Evolutionary conservation across 2,329 filamentous ascomycete genomes (phyloP), one percentile per base, ranked within the genome.

Genomic region (Claviceps pazoutovae): DNA sequence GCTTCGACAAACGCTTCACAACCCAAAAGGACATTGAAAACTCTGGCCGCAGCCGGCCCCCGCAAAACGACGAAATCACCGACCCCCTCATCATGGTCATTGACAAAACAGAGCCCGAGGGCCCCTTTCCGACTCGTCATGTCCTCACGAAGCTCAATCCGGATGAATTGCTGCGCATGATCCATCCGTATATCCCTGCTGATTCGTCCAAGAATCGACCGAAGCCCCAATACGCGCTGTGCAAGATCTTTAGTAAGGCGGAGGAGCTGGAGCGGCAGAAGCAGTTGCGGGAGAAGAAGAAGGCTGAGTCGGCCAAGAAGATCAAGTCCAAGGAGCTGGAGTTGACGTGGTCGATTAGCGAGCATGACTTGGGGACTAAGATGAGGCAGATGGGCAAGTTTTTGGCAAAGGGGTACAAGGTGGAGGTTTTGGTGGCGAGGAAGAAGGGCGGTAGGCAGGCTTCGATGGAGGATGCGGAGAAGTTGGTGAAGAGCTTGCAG

Each of bases 291-390:
- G 67, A 72, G 55, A 71, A 68, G 56, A 69, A 70, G 55, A 66
- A 68, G 59, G 71, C 63, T 57, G 70, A 34, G 3, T 34, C 70
- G 53, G 58, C 59, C 59, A 61, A 68, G 55, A 64, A 66, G 57
- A 54, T 69, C 38, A 74, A 72, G 57, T 63, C 67, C 16, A 96
- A 96, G 70, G 83, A 84, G 62, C 66, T 96, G n/a, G 90, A 96
- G 69, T 60, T 97, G 59, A 91, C 88, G 66, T 97, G 90, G 90
- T 82, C 84, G 37, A 94, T 95, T 61, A 82, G 82, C 55, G 62
- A 67, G 13, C 78, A 91, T 62, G 90, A 96, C 70, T 66, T 95
- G 50, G 69, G 69, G n/a, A 83, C 86, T 64, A 79, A 83, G 62
- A 64, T 93, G 65, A 77, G 77, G 61, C 79, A 81, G 68, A 65